Conservation (phyloP, 768 basidiomycete species). For the Lentinula lateritia region DNA sequence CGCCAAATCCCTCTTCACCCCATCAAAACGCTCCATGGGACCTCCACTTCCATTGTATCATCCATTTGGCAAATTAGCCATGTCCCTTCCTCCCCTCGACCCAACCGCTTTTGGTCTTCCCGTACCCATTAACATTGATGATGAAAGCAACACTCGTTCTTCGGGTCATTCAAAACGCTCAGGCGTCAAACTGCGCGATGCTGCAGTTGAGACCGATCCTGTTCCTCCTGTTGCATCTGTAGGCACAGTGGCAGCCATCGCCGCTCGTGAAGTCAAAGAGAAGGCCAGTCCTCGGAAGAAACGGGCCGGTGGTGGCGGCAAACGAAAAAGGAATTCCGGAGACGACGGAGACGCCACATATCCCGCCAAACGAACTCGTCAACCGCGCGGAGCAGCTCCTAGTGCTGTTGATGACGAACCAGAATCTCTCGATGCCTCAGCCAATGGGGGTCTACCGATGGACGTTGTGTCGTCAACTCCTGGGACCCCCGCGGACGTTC, state of each 20-base stretch:
- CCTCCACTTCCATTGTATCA: slow-evolving; percentile 62
- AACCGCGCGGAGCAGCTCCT: slow-evolving; percentile 36
- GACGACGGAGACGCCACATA: slow-evolving; percentile 66
- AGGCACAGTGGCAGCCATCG: slow-evolving; percentile 15
- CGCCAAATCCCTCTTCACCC: background rate
- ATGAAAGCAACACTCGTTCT: slow-evolving; percentile 16
- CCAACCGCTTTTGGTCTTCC: slow-evolving; percentile 53
- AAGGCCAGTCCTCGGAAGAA: slow-evolving; percentile 49
- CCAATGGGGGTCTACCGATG: background rate
- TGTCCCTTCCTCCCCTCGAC: slow-evolving; percentile 62
- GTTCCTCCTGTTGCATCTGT: slow-evolving; percentile 15
- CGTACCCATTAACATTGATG: slow-evolving; percentile 37
- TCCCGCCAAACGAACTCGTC: slow-evolving; percentile 62
- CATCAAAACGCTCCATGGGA: slow-evolving; percentile 15
- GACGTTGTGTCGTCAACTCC: background rate
- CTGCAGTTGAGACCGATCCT: slow-evolving; percentile 10
- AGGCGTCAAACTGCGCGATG: slow-evolving; percentile 9
- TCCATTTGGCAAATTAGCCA: slow-evolving; percentile 56
- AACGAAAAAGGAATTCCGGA: slow-evolving; percentile 52
- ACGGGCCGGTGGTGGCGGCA: slow-evolving; percentile 37
- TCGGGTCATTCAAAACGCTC: slow-evolving; percentile 3
- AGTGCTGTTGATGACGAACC: background rate
- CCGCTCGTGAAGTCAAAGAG: slow-evolving; percentile 32
- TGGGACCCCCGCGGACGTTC: background rate
- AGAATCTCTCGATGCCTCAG: background rate